Base-by-base conservation (phyloP, 2,329 filamentous ascomycete genomes). In the Nigrospora oryzae region DNA sequence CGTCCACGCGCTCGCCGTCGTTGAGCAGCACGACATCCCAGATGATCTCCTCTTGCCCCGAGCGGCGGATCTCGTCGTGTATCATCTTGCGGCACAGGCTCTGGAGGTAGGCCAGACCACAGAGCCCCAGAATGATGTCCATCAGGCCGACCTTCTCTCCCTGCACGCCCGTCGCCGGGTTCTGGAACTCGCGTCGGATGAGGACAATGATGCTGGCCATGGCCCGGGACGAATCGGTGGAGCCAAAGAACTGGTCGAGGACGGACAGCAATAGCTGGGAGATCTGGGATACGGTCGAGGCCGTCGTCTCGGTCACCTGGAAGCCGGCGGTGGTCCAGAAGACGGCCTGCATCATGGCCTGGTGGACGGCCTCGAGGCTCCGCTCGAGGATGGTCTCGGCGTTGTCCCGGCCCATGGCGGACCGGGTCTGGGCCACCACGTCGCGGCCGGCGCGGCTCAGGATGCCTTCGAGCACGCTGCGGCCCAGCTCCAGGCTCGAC, bases 21-120 rank as follows among this genome's bases (percentile, higher is more conserved):
- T 76, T 72, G 14, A 83, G 63, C 0, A 84, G 75, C 8, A 84
- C 78, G 3, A 84, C 74, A 53, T 85, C 81, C 81, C 81, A 84
- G 10, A 85, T 67, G 2, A 78, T 63, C 49, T 83, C 76, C 46
- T 82, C 77, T 15, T 68, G 66, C 11, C 65, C 65, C 8, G 70
- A 63, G 1, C 68, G 64, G 19, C 66, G 63, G 7, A 59, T 61
- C 51, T 81, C 75, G 40, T 74, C 69, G 16, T 75, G 70, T 7
- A 72, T 66, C 31, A 70, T 64, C 37, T 67, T 73, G 43, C 69
- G 69, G 48, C 77, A 81, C 56, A 70, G 72, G 43, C 70, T 68
- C 55, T 84, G 81, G 17, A 84, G 62, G 46, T 82, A 79, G 5
- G 79, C 78, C 45, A 85, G 62, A 13, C 77, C 78, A 48, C 74